These are phyloP conservation scores for Plasmodium falciparum DNA, from an alignment of 169 alveolate species.

Conservation along the genomic window DNA sequence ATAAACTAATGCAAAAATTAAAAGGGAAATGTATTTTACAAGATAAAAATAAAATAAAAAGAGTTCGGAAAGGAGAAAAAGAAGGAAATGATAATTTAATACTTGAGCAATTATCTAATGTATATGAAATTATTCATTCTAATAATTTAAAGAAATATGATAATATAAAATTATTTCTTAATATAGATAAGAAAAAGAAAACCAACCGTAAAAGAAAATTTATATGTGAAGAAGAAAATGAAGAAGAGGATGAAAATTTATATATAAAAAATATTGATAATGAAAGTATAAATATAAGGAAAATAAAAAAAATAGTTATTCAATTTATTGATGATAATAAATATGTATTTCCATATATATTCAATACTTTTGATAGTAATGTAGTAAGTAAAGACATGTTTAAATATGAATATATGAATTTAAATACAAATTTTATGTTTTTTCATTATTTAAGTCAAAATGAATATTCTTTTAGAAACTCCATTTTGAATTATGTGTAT, in stretches of 20 bases:
- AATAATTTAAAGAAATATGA: conserved; percentile 26
- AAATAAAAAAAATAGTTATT: conserved; percentile 13
- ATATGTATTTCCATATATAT: conserved; percentile 65
- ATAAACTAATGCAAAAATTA: conserved; percentile 20
- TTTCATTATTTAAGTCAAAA: conserved; percentile 45
- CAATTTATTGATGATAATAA: conserved; percentile 64
- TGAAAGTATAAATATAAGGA: not conserved
- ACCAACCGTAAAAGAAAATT: conserved; percentile 37
- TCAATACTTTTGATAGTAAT: conserved; percentile 34
- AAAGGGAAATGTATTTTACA: not conserved
- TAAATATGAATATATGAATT: conserved; percentile 14
- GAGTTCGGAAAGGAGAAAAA: not conserved
- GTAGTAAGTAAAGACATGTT: not conserved
- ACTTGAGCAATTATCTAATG: conserved; percentile 2
- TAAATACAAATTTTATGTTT: conserved; percentile 37
- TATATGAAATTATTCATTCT: conserved; percentile 31
- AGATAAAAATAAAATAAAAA: not conserved
- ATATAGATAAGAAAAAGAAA: conserved; percentile 31
- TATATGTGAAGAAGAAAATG: conserved; percentile 24
- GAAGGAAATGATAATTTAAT: not conserved
- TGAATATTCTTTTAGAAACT: conserved; percentile 44
- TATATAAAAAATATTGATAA: not conserved
- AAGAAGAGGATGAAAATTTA: not conserved
- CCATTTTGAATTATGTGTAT: conserved; percentile 64
- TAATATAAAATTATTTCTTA: conserved; percentile 30